phyloP scores from a whole-genome alignment of 202 grass and related monocot species.

The Panicum virgatum region DNA sequence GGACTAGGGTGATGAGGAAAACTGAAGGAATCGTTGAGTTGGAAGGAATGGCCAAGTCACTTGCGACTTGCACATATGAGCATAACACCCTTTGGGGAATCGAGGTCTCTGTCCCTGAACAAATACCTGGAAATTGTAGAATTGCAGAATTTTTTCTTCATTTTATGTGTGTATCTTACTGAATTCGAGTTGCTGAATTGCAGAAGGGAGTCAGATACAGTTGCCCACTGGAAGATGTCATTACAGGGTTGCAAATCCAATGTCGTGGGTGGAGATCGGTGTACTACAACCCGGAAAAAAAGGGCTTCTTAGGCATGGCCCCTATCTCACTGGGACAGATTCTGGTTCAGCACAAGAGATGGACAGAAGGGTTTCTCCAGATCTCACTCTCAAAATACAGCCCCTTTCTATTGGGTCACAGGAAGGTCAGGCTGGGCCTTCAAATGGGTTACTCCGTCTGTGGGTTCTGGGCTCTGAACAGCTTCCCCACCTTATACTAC shows the following conservation, averaged over 20 bases:
- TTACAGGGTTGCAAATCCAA: constrained; percentile 79
- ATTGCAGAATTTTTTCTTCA: neutral
- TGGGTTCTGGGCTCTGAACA: constrained; percentile 64
- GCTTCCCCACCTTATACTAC: constrained; percentile 76
- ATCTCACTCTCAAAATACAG: constrained; percentile 72
- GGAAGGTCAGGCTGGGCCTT: constrained; percentile 69
- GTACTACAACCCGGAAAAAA: constrained; percentile 58
- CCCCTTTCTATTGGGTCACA: constrained; percentile 57
- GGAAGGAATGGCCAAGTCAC: constrained; percentile 60
- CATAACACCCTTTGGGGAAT: constrained; percentile 71
- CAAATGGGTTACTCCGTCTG: constrained; percentile 78
- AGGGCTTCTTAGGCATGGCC: constrained; percentile 67
- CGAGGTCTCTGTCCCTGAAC: constrained; percentile 46
- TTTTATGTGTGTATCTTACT: neutral
- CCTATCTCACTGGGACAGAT: constrained; percentile 62
- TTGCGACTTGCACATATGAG: constrained; percentile 69
- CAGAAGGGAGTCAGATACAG: constrained; percentile 83
- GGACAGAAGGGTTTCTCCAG: constrained; percentile 71
- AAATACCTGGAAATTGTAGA: neutral
- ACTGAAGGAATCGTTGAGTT: constrained; percentile 47
- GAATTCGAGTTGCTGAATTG: constrained; percentile 32
- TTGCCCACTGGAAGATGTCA: constrained; percentile 78
- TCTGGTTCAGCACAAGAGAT: constrained; percentile 80
- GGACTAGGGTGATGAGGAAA: constrained; percentile 48
- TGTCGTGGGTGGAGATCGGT: constrained; percentile 80